Conservation (phyloP, 306 rosid genomes). For the Quercus gilva region DNA sequence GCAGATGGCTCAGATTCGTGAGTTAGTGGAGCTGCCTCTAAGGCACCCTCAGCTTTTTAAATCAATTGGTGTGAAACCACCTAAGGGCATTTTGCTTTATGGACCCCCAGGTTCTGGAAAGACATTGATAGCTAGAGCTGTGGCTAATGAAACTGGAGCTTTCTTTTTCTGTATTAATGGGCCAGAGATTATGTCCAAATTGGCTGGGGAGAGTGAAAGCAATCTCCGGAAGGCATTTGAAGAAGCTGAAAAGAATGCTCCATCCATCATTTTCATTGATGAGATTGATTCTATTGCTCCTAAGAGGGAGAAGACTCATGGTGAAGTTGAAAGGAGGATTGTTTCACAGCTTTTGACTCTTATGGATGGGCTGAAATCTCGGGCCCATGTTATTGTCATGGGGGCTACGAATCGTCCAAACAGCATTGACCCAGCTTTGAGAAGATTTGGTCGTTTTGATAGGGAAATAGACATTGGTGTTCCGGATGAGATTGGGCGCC, state of each 20-base stretch:
- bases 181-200: conserved; percentile 68
- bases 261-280: conserved; percentile 68
- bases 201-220: conserved; percentile 79
- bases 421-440: conserved; percentile 62
- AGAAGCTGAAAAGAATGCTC: conserved; percentile 77
- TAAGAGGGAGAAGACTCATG: conserved; percentile 68
- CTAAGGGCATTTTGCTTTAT: conserved; percentile 64
- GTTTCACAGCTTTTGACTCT: conserved; percentile 70
- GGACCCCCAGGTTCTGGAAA: conserved; percentile 76
- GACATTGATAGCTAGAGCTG: conserved; percentile 65
- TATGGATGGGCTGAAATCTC: conserved; percentile 67
- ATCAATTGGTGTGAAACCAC: conserved; percentile 71
- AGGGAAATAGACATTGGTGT: conserved; percentile 73
- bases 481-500: conserved; percentile 69
- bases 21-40: conserved; percentile 64
- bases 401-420: conserved; percentile 76
- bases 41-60: conserved; percentile 73
- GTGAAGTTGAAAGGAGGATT: conserved; percentile 69
- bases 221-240: conserved; percentile 72
- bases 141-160: conserved; percentile 73
- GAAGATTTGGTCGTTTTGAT: conserved; percentile 69
- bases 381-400: conserved; percentile 63
- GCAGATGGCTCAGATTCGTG: conserved; percentile 78
- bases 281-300: conserved; percentile 74
- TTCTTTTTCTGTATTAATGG: conserved; percentile 68